phyloP scores from a whole-genome alignment of 2,329 filamentous ascomycete genomes.

The Polychaeton citri region DNA sequence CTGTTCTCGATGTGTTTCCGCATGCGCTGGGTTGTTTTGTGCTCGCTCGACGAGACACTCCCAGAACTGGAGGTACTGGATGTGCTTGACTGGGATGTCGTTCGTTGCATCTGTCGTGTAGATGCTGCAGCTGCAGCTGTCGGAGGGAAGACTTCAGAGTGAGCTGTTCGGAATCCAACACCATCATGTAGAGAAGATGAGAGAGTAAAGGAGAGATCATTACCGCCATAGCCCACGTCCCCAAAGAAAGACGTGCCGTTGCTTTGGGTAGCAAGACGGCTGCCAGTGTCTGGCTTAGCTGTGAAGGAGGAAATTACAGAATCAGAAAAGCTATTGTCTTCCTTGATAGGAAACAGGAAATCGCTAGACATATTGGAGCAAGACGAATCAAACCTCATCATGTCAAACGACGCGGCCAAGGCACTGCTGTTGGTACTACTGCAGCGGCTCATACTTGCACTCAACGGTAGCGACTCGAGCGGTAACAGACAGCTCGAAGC shows the following conservation, averaged over 20 bases:
- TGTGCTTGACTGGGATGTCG: conserved; percentile 10
- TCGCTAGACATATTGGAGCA: not conserved
- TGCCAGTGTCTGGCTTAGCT: not conserved
- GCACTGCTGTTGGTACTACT: not conserved
- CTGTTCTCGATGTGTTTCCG: conserved; percentile 19
- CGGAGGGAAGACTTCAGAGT: not conserved
- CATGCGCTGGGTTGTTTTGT: conserved; percentile 13
- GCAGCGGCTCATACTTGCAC: not conserved
- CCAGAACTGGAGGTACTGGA: conserved; percentile 6
- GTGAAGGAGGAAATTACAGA: not conserved
- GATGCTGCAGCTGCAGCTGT: not conserved
- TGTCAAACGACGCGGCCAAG: not conserved
- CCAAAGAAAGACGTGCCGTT: not conserved
- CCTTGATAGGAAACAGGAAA: not conserved
- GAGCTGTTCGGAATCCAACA: too few species aligned
- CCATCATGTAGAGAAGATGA: conserved; percentile 5
- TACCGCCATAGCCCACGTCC: not conserved
- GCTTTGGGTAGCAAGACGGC: not conserved
- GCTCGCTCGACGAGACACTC: conserved; percentile 5
- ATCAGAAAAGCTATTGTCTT: not conserved
- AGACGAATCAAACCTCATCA: not conserved
- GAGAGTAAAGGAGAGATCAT: not conserved
- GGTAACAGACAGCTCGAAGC: not conserved
- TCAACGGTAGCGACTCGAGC: not conserved
- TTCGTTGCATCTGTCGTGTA: conserved; percentile 12